Evolutionary conservation across 306 rosid genomes (phyloP).

Genomic region (Cicer chorassanicum): DNA sequence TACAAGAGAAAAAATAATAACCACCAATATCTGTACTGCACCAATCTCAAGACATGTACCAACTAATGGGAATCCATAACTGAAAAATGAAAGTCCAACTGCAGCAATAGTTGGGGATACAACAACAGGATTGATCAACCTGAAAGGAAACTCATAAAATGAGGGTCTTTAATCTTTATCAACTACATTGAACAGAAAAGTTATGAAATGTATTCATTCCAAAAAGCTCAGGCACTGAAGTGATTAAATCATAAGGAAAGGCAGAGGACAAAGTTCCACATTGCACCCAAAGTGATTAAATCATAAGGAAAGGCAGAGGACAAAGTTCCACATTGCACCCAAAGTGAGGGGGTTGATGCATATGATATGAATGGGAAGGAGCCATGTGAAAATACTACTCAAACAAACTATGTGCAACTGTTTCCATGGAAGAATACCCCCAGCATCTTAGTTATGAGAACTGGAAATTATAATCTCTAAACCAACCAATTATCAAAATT

Average conservation of each 20-base stretch:
- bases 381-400: conserved; percentile 14
- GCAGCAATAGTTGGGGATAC: conserved; percentile 99
- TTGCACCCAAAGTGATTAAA: not conserved
- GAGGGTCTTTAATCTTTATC: conserved; percentile 40
- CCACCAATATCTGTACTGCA: conserved; percentile 85
- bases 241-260: not conserved
- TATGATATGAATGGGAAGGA: conserved; percentile 18
- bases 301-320: not conserved
- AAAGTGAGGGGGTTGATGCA: not conserved
- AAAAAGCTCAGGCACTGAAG: conserved; percentile 3
- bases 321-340: conserved; percentile 10
- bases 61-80: conserved; percentile 90
- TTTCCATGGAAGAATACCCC: conserved; percentile 7
- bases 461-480: conserved; percentile 19
- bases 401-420: conserved; percentile 10
- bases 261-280: conserved; percentile 25
- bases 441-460: not conserved
- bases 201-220: conserved; percentile 13
- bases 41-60: conserved; percentile 98
- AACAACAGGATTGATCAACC: conserved; percentile 97
- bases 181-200: conserved; percentile 52
- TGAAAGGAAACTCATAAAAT: conserved; percentile 54
- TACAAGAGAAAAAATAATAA: conserved; percentile 88
- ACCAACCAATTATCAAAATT: not conserved
- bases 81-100: conserved; percentile 95